Evolutionary conservation across 768 basidiomycete species (phyloP).

Genomic region (Filobasidium wieringae): DNA sequence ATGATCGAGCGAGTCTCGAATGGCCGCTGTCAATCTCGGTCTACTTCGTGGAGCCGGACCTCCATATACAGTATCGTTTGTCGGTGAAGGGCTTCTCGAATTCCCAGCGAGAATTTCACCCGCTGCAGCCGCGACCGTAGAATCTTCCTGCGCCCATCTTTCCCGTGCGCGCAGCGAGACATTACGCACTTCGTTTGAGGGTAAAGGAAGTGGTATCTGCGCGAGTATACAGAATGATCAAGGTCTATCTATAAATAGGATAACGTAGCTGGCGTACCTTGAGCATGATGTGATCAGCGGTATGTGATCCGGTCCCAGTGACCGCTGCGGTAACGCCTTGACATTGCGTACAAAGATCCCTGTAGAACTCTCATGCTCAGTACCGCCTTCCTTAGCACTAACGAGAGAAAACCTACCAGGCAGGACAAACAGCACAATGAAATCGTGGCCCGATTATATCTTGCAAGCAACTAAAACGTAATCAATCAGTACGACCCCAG

Average conservation of each 20-base stretch:
- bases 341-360: conserved; percentile 39
- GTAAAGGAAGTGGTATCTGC: conserved; percentile 80
- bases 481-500: neutral
- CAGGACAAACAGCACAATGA: conserved; percentile 79
- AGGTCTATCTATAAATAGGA: neutral
- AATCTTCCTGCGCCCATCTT: conserved; percentile 67
- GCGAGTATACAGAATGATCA: neutral
- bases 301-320: conserved; percentile 21
- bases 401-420: conserved; percentile 30
- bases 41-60: neutral
- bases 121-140: conserved; percentile 47
- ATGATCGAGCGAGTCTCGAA: conserved; percentile 26
- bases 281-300: conserved; percentile 66
- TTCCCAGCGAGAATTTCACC: conserved; percentile 26
- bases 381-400: neutral
- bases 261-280: conserved; percentile 48
- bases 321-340: conserved; percentile 21
- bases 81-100: conserved; percentile 48
- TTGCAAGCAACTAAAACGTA: conserved; percentile 57
- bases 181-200: conserved; percentile 58
- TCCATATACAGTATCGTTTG: conserved; percentile 56
- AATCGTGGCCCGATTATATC: conserved; percentile 87
- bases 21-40: conserved; percentile 1
- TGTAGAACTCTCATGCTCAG: conserved; percentile 7
- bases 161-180: conserved; percentile 63